Conservation (phyloP, 257 asterid genomes). For the Salvia rosmarinus region DNA sequence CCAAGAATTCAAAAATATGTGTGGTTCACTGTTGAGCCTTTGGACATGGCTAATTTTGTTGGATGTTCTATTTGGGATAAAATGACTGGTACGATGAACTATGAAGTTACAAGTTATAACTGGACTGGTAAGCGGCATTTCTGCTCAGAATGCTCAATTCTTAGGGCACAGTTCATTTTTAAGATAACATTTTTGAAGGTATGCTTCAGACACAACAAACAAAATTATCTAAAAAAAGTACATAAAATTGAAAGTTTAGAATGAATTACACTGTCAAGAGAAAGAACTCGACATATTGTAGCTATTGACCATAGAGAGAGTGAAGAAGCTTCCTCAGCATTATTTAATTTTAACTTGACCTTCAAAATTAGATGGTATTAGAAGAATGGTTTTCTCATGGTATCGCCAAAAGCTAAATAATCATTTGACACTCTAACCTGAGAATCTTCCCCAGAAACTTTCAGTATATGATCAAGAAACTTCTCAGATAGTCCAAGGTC, state of each 20-base stretch:
- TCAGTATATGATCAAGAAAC: slow-evolving; percentile 41
- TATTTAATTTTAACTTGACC: slow-evolving; percentile 69
- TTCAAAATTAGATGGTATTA: slow-evolving; percentile 44
- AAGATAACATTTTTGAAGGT: background rate
- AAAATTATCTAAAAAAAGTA: slow-evolving; percentile 9
- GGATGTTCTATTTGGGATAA: background rate
- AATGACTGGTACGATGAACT: background rate
- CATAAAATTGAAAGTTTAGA: slow-evolving; percentile 27
- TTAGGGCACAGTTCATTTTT: background rate
- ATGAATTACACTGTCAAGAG: slow-evolving; percentile 75
- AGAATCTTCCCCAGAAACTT: slow-evolving; percentile 53
- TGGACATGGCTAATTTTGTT: background rate
- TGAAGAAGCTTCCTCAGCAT: slow-evolving; percentile 90
- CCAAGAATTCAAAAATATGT: background rate
- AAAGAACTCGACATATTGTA: slow-evolving; percentile 83
- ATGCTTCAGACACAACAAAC: slow-evolving; percentile 17
- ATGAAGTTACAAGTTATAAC: background rate
- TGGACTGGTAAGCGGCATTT: background rate
- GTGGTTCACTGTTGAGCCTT: background rate
- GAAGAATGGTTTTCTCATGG: slow-evolving; percentile 24
- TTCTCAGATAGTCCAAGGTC: slow-evolving; percentile 59
- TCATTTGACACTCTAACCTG: slow-evolving; percentile 50
- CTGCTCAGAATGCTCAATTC: background rate
- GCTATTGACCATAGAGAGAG: slow-evolving; percentile 87
- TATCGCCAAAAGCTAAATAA: slow-evolving; percentile 7